Conservation (phyloP, 2,329 filamentous ascomycete genomes). For the Macrophomina pseudophaseolina region DNA sequence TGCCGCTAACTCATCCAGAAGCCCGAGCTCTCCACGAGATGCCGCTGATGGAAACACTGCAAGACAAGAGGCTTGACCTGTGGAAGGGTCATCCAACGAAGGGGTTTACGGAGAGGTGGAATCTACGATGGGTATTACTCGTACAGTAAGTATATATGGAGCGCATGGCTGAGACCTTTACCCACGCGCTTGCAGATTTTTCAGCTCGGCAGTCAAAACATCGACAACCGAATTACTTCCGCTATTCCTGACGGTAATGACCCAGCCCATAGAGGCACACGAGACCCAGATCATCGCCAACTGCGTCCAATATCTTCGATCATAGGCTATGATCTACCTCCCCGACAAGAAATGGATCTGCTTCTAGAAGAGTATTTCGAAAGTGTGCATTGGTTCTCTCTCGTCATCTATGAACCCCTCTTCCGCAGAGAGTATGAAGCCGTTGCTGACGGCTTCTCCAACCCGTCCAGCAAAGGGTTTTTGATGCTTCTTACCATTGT, state of each 20-base stretch:
- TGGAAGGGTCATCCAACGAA: not conserved
- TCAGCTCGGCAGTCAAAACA: constrained; percentile 35
- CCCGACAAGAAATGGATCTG: constrained; percentile 35
- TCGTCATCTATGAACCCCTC: constrained; percentile 50
- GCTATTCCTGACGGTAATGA: constrained; percentile 43
- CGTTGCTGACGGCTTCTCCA: constrained; percentile 42
- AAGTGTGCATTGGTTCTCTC: constrained; percentile 52
- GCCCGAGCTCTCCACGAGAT: too few relatives aligned
- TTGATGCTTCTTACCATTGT: constrained; percentile 46
- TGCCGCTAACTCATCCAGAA: too few relatives aligned
- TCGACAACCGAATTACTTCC: constrained; percentile 40
- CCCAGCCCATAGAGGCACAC: constrained; percentile 24
- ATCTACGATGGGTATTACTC: constrained; percentile 44
- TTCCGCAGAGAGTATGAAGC: constrained; percentile 43
- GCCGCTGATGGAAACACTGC: too few relatives aligned
- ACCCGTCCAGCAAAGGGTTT: constrained; percentile 43
- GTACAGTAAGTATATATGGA: constrained; percentile 27
- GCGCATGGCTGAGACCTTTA: too few relatives aligned
- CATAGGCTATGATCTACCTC: constrained; percentile 39
- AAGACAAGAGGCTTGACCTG: too few relatives aligned
- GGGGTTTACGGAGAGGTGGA: constrained; percentile 38
- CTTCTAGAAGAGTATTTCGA: constrained; percentile 50
- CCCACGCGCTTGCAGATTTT: constrained; percentile 36
- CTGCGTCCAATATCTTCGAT: constrained; percentile 37
- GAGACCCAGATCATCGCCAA: too few relatives aligned